Conservation (phyloP, 805 yeast genomes). For the Babjeviella inositovora region DNA sequence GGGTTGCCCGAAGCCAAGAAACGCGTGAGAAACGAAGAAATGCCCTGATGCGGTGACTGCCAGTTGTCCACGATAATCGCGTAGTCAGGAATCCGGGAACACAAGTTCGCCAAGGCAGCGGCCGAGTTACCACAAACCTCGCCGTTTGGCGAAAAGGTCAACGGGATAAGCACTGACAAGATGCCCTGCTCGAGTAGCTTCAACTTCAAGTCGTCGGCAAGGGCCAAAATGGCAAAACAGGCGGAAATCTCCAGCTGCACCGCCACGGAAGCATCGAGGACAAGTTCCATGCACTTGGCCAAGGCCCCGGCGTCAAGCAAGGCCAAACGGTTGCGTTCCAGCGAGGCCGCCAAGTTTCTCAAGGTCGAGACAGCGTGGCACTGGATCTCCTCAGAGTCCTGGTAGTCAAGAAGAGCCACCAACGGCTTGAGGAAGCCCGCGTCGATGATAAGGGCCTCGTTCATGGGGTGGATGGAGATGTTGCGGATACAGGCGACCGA, state of each 20-base stretch:
- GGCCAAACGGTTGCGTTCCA: constrained; percentile 84
- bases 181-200: constrained; percentile 73
- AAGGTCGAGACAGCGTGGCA: constrained; percentile 96
- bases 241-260: constrained; percentile 96
- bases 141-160: constrained; percentile 73
- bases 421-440: constrained; percentile 93
- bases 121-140: constrained; percentile 98
- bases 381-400: constrained; percentile 89
- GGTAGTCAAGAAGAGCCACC: constrained; percentile 68
- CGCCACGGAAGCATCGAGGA: constrained; percentile 70
- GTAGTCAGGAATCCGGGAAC: constrained; percentile 81
- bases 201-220: constrained; percentile 87
- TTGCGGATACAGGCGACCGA: constrained; percentile 98
- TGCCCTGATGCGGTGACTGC: constrained; percentile 71
- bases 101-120: constrained; percentile 91
- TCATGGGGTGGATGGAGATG: constrained; percentile 90
- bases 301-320: constrained; percentile 93
- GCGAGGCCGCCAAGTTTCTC: constrained; percentile 89
- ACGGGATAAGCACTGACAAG: constrained; percentile 77
- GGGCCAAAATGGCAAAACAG: constrained; percentile 89
- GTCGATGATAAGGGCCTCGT: constrained; percentile 89
- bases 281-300: constrained; percentile 78
- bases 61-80: constrained; percentile 65
- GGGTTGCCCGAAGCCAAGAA: constrained; percentile 76
- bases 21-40: constrained; percentile 65